phyloP scores from a whole-genome alignment of 805 yeast species.

The Middelhovenomyces tepae region DNA sequence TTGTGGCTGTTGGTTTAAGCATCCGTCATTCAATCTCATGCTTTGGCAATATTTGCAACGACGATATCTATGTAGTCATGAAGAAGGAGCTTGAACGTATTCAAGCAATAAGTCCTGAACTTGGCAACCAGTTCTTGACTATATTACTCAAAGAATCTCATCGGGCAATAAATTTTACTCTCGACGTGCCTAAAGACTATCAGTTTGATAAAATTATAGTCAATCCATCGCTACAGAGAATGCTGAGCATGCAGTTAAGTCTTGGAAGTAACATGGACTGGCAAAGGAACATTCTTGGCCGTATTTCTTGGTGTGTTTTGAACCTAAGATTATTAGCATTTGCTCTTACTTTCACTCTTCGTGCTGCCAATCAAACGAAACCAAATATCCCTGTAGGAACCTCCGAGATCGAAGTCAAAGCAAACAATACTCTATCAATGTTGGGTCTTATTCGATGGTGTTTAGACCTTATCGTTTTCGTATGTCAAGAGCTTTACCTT shows the following conservation, averaged over 20 bases:
- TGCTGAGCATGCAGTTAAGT: slow-evolving; percentile 59
- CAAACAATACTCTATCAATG: slow-evolving; percentile 23
- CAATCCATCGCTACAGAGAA: slow-evolving; percentile 68
- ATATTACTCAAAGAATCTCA: slow-evolving; percentile 58
- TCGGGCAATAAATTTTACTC: slow-evolving; percentile 61
- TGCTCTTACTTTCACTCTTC: slow-evolving; percentile 57
- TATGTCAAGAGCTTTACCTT: slow-evolving; percentile 55
- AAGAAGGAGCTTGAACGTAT: slow-evolving; percentile 37
- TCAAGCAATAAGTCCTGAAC: slow-evolving; percentile 18
- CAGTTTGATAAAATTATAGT: slow-evolving; percentile 67
- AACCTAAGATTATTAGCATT: slow-evolving; percentile 66
- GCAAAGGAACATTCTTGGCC: slow-evolving; percentile 35
- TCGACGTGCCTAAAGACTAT: slow-evolving; percentile 57
- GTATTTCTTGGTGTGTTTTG: slow-evolving; percentile 53
- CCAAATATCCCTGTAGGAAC: slow-evolving; percentile 24
- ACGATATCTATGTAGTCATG: slow-evolving; percentile 56
- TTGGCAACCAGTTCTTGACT: slow-evolving; percentile 28
- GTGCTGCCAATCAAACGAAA: slow-evolving; percentile 25
- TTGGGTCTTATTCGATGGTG: slow-evolving; percentile 85
- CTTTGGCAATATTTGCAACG: slow-evolving; percentile 55
- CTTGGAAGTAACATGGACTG: slow-evolving; percentile 47
- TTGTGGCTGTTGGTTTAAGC: slow-evolving; percentile 49
- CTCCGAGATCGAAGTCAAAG: slow-evolving; percentile 20
- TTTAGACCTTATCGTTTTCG: slow-evolving; percentile 61
- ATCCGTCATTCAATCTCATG: slow-evolving; percentile 61